These are phyloP conservation scores for Phytophthora chlamydospora DNA, from an alignment of 352 stramenopile species.

Conservation along the genomic window DNA sequence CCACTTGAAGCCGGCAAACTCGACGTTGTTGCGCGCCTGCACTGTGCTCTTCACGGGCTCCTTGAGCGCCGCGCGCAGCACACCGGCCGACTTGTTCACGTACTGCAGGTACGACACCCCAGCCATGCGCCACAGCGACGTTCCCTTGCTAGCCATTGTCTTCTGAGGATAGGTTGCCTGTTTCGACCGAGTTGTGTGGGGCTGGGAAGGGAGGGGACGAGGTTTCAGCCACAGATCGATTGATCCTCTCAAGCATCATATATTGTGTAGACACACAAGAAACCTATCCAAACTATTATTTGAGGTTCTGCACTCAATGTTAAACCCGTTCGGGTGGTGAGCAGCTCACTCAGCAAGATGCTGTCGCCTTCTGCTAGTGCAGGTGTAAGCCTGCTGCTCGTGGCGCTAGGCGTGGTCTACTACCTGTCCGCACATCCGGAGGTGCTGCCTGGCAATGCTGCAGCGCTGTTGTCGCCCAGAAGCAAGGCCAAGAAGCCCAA, in stretches of 20 bases:
- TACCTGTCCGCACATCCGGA: constrained; percentile 29
- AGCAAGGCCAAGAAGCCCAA: constrained; percentile 27
- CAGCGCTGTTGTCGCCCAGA: constrained; percentile 18
- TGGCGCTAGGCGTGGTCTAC: constrained; percentile 56
- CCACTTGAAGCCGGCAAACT: constrained; percentile 90
- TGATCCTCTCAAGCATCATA: constrained; percentile 8
- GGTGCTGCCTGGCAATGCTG: constrained; percentile 21
- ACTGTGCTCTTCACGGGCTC: constrained; percentile 90
- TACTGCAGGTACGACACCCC: constrained; percentile 91
- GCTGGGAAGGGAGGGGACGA: constrained; percentile 4
- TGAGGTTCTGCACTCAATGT: neutral
- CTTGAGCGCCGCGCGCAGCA: constrained; percentile 81
- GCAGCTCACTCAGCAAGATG: constrained; percentile 32
- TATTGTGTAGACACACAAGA: no score
- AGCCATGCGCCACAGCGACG: constrained; percentile 86
- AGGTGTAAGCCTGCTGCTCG: constrained; percentile 55
- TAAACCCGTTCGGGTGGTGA: constrained; percentile 32
- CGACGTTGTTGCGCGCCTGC: constrained; percentile 68
- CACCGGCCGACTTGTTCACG: constrained; percentile 82
- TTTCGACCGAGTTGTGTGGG: constrained; percentile 17
- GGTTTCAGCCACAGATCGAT: constrained; percentile 27
- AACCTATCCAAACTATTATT: neutral
- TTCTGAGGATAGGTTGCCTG: constrained; percentile 23
- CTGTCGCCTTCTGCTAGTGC: constrained; percentile 39
- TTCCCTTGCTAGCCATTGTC: constrained; percentile 80